Evolutionary conservation across 2,329 filamentous ascomycete species (phyloP).

Genomic region (Venturia aucupariae): DNA sequence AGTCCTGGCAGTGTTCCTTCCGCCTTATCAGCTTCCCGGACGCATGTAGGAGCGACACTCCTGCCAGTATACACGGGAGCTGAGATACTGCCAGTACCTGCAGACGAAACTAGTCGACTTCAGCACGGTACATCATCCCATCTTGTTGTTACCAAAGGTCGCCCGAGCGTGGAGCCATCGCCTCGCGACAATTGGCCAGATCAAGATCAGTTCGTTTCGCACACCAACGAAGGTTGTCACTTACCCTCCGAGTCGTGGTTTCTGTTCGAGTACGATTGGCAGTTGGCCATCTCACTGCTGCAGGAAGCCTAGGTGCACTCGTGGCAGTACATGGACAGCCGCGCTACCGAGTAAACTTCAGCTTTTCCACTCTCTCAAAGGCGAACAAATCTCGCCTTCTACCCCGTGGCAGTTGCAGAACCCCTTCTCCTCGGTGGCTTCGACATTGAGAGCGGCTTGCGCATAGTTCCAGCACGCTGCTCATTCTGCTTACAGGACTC

Average conservation of each 20-base stretch:
- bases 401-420: neutral
- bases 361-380: neutral
- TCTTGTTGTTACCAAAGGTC: neutral
- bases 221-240: neutral
- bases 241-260: neutral
- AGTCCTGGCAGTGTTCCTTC: neutral
- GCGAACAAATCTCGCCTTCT: neutral
- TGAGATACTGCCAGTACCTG: neutral
- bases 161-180: neutral
- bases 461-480: slow-evolving; percentile 2
- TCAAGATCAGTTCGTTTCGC: neutral
- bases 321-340: slow-evolving; percentile 1
- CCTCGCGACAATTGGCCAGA: neutral
- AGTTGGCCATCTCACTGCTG: neutral
- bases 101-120: neutral
- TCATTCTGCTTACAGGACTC: neutral
- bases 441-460: neutral
- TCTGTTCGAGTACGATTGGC: neutral
- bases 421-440: neutral
- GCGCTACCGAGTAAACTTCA: neutral
- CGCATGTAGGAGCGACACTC: neutral
- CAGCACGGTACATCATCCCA: neutral
- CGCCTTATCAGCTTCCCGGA: neutral
- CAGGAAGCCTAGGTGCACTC: neutral
- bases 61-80: neutral